These are phyloP conservation scores for Conidiobolus incongruus DNA, from an alignment of 371 early-diverging fungal genomes.

Conservation along the genomic window DNA sequence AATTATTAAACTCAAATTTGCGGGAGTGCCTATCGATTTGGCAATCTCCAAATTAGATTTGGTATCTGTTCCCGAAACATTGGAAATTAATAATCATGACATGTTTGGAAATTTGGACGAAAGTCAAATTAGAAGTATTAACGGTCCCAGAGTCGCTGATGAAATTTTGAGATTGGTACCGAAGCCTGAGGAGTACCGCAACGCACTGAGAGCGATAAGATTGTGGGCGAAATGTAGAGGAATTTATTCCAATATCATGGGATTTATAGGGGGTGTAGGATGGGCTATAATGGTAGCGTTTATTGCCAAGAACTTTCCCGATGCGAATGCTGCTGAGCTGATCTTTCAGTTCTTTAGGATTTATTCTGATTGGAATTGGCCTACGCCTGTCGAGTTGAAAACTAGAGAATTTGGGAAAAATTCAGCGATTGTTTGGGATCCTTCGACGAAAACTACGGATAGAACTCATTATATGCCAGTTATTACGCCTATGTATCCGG, in stretches of 20 bases:
- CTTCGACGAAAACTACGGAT: constrained; percentile 69
- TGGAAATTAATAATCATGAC: constrained; percentile 70
- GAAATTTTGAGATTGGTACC: constrained; percentile 94
- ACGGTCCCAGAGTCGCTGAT: constrained; percentile 98
- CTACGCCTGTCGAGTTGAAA: constrained; percentile 87
- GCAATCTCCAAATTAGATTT: constrained; percentile 75
- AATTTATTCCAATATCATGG: constrained; percentile 94
- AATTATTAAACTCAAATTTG: constrained; percentile 87
- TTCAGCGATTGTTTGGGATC: constrained; percentile 95
- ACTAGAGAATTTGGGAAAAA: constrained; percentile 77
- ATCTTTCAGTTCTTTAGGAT: constrained; percentile 84
- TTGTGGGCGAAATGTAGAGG: constrained; percentile 93
- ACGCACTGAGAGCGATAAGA: constrained; percentile 89
- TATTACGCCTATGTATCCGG: constrained; percentile 99
- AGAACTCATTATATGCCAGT: constrained; percentile 94
- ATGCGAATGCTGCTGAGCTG: constrained; percentile 66
- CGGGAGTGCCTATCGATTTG: constrained; percentile 90
- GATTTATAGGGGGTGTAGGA: constrained; percentile 98
- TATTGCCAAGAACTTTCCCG: constrained; percentile 95
- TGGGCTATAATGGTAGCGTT: constrained; percentile 98
- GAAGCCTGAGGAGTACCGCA: constrained; percentile 68
- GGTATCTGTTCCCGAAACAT: constrained; percentile 55
- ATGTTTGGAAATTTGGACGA: constrained; percentile 85
- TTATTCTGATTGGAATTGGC: constrained; percentile 92
- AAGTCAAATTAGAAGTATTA: constrained; percentile 78